phyloP scores from a whole-genome alignment of 805 yeast species.

The Clavispora santaluciae region DNA sequence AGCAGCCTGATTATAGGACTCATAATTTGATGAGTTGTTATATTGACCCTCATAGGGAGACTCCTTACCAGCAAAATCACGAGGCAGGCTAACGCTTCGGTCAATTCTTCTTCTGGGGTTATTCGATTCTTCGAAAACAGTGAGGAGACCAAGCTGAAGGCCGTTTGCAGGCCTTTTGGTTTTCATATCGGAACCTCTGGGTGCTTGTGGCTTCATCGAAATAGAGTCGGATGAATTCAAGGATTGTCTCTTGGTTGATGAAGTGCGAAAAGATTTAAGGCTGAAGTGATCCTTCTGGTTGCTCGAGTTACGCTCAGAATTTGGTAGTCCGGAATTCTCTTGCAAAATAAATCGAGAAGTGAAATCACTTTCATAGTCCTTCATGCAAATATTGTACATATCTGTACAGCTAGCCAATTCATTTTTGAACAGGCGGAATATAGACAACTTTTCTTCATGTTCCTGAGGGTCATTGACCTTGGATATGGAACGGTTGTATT shows the following conservation, averaged over 20 bases:
- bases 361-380: constrained; percentile 22
- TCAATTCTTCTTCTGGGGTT: not conserved
- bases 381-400: constrained; percentile 25
- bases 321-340: constrained; percentile 12
- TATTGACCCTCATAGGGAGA: constrained; percentile 22
- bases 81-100: not conserved
- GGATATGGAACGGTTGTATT: constrained; percentile 31
- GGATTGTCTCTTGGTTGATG: constrained; percentile 22
- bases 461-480: constrained; percentile 25
- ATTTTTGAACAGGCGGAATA: constrained; percentile 31
- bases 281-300: constrained; percentile 9
- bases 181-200: constrained; percentile 15
- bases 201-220: not conserved
- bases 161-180: constrained; percentile 33
- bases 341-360: constrained; percentile 3
- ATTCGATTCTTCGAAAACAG: constrained; percentile 33
- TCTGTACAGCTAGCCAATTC: constrained; percentile 27
- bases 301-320: constrained; percentile 18
- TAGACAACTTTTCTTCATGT: constrained; percentile 31
- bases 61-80: not conserved
- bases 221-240: constrained; percentile 1
- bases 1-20: constrained; percentile 32
- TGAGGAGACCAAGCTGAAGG: constrained; percentile 32
- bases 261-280: constrained; percentile 34
- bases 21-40: constrained; percentile 18